A percentile compares a stretch with the other conserved stretches of the same genome.
Evolutionary conservation across 352 stramenopile genomes (phyloP).

Genomic region (Peronospora destructor): DNA sequence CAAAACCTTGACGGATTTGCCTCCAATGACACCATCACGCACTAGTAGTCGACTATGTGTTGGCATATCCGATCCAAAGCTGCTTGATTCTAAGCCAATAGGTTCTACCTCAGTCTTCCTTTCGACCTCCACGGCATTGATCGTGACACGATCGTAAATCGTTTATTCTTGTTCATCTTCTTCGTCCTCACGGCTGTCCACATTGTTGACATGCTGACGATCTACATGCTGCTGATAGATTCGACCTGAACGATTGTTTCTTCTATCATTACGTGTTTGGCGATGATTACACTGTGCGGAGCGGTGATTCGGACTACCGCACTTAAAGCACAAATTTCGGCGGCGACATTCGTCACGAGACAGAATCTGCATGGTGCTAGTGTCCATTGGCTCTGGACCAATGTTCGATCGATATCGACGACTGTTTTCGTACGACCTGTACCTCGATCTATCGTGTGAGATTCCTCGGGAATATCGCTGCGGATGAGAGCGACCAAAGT

Average conservation of each 20-base stretch:
- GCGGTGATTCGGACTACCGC: constrained; percentile 5
- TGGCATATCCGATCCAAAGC: neutral
- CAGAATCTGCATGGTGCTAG: constrained; percentile 6
- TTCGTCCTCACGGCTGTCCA: neutral
- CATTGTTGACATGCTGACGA: constrained; percentile 4
- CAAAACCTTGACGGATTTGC: too few species aligned
- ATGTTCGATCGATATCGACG: constrained; percentile 1
- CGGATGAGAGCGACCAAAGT: constrained; percentile 1
- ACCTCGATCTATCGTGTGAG: constrained; percentile 3
- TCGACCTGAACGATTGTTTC: neutral
- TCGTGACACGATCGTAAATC: neutral
- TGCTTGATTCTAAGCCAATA: neutral
- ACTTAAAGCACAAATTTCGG: constrained; percentile 15
- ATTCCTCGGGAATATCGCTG: neutral
- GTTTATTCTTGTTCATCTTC: neutral
- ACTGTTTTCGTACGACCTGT: constrained; percentile 13
- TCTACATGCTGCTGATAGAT: neutral
- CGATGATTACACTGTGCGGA: constrained; percentile 4
- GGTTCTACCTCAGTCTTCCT: neutral
- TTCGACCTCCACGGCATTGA: neutral
- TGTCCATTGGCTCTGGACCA: constrained; percentile 12
- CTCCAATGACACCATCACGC: neutral
- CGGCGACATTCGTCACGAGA: constrained; percentile 11
- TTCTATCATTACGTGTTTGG: constrained; percentile 1
- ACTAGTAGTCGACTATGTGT: neutral